Conservation (phyloP, 192 early-diverging fungal genomes). For the Rhizophlyctis rosea region DNA sequence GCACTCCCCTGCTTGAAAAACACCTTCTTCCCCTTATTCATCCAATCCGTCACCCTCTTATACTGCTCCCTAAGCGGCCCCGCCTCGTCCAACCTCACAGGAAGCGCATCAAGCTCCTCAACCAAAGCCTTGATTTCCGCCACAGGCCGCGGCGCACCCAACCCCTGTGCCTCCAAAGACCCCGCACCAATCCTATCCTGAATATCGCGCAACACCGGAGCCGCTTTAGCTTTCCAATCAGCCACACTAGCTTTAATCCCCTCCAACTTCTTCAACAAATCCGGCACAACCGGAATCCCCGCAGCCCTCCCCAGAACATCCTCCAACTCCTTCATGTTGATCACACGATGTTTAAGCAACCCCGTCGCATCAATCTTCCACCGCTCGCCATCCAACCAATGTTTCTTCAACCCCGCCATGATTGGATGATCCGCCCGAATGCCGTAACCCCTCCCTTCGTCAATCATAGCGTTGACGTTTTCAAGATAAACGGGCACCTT, state of each 20-base stretch:
- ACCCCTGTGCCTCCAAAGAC: too few species aligned
- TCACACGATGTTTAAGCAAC: conserved; percentile 19
- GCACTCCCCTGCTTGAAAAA: too few species aligned
- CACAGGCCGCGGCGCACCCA: neutral
- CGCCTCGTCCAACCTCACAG: conserved; percentile 26
- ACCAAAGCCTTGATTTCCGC: conserved; percentile 8
- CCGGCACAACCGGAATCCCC: too few species aligned
- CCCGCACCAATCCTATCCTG: too few species aligned
- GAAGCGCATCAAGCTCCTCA: conserved; percentile 8
- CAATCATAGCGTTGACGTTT: conserved; percentile 22
- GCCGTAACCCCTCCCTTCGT: conserved; percentile 19
- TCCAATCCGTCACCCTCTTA: conserved; percentile 30
- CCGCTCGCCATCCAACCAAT: conserved; percentile 14
- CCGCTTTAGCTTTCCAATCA: too few species aligned
- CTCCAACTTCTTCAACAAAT: too few species aligned
- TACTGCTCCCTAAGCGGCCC: conserved; percentile 11
- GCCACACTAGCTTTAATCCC: too few species aligned
- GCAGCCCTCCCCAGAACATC: too few species aligned
- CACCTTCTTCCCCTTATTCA: too few species aligned
- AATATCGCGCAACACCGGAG: too few species aligned
- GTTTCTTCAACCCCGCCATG: conserved; percentile 15
- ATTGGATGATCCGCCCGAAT: conserved; percentile 24
- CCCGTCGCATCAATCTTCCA: conserved; percentile 20
- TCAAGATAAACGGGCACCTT: neutral
- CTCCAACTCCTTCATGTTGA: conserved; percentile 14